Conservation (phyloP, 225 moss, liverwort and hornwort species). For the Thuidium tamariscinum region DNA sequence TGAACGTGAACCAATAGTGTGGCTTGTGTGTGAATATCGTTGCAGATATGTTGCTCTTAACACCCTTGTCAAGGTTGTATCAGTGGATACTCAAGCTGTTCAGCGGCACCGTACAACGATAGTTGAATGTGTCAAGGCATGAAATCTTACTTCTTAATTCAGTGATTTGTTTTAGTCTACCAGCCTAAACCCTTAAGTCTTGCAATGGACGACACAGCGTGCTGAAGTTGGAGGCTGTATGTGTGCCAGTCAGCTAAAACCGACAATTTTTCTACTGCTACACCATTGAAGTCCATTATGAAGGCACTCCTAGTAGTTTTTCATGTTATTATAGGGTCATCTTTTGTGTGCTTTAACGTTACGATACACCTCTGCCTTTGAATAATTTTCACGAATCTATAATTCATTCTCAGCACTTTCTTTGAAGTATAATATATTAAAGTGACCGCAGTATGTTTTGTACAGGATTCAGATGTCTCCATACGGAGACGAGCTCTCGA, state of each 20-base stretch:
- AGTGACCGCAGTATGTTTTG: not conserved
- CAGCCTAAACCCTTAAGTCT: not conserved
- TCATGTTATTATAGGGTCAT: not conserved
- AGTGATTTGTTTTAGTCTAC: not conserved
- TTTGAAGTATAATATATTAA: not conserved
- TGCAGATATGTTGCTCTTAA: conserved; percentile 98
- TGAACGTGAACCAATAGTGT: not conserved
- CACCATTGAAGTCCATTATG: not conserved
- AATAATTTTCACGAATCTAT: not conserved
- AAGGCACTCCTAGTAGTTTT: not conserved
- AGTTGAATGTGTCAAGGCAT: conserved; percentile 89
- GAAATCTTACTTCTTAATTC: not conserved
- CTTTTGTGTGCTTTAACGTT: not conserved
- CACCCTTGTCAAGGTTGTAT: conserved; percentile 89
- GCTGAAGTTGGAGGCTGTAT: not conserved
- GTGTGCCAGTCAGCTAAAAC: not conserved
- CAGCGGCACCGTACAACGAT: conserved; percentile 88
- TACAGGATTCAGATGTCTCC: conserved; percentile 95
- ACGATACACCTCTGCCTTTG: not conserved
- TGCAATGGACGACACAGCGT: not conserved
- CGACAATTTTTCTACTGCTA: not conserved
- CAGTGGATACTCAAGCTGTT: conserved; percentile 94
- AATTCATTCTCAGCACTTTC: not conserved
- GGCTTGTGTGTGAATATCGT: not conserved
- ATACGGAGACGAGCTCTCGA: conserved; percentile 85